Evolutionary conservation across 129 eudicot genomes (phyloP).

Genomic region (Pseudognaphalium luteoalbum): DNA sequence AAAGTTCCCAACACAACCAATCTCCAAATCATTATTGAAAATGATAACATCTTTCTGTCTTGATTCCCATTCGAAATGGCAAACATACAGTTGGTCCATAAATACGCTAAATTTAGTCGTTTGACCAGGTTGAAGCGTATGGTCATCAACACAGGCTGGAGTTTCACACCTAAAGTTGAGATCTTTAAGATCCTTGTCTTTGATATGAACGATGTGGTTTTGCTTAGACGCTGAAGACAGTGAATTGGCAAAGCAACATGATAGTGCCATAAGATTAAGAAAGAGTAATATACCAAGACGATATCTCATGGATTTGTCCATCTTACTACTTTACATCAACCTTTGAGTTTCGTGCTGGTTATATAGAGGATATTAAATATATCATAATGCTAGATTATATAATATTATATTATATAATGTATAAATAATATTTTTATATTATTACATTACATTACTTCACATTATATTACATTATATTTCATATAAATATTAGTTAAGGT

Average conservation of each 20-base stretch:
- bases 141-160: background rate
- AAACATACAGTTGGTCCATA: background rate
- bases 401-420: too few relatives aligned
- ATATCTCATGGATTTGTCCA: too few relatives aligned
- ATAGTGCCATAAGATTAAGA: background rate
- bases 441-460: too few relatives aligned
- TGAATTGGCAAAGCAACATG: background rate
- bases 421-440: too few relatives aligned
- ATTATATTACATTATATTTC: too few relatives aligned
- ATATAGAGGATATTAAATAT: too few relatives aligned
- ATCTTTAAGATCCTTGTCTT: slow-evolving; percentile 8
- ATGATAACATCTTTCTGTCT: background rate
- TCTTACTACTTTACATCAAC: too few relatives aligned
- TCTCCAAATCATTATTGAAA: background rate
- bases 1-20: background rate
- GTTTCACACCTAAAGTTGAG: background rate
- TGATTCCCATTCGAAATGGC: slow-evolving; percentile 10
- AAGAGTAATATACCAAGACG: too few relatives aligned
- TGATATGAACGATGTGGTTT: background rate
- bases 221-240: background rate
- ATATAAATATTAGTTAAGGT: too few relatives aligned
- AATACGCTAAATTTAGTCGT: background rate
- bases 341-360: too few relatives aligned
- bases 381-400: too few relatives aligned
- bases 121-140: slow-evolving; percentile 18